Evolutionary conservation across 208 protist genomes (phyloP).

Genomic region (Balamuthia mandrillaris): DNA sequence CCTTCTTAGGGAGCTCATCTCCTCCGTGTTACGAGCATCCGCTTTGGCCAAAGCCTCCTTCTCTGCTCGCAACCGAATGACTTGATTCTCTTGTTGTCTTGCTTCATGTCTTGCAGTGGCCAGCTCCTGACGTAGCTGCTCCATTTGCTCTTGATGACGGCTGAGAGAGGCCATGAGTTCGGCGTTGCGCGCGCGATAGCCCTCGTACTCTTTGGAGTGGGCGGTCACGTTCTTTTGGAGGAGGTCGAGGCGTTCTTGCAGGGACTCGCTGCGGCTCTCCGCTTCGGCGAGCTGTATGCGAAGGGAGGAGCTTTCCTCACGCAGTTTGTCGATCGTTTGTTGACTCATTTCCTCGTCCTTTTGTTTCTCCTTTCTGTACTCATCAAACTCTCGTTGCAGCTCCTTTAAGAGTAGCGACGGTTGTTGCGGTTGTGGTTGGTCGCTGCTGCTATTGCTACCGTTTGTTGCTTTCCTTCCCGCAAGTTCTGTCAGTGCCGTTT

Average conservation of each 20-base stretch:
- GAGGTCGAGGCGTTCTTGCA: not conserved
- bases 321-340: not conserved
- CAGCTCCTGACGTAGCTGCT: not conserved
- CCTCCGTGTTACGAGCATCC: not conserved
- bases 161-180: not conserved
- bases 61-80: not conserved
- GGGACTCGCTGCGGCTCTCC: not conserved
- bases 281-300: not conserved
- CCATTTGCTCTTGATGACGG: not conserved
- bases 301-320: not conserved
- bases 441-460: not conserved
- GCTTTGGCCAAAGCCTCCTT: conserved; percentile 6
- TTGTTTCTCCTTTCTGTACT: not conserved
- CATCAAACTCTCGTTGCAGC: not conserved
- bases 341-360: not conserved
- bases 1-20: not conserved
- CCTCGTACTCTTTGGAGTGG: not conserved
- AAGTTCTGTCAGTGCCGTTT: not conserved
- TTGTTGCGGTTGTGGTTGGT: not conserved
- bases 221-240: not conserved
- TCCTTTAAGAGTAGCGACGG: not conserved
- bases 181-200: not conserved
- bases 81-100: not conserved
- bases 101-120: not conserved
- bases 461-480: not conserved